Conservation (phyloP, 192 early-diverging fungal species). For the Coemansia sp. region DNA sequence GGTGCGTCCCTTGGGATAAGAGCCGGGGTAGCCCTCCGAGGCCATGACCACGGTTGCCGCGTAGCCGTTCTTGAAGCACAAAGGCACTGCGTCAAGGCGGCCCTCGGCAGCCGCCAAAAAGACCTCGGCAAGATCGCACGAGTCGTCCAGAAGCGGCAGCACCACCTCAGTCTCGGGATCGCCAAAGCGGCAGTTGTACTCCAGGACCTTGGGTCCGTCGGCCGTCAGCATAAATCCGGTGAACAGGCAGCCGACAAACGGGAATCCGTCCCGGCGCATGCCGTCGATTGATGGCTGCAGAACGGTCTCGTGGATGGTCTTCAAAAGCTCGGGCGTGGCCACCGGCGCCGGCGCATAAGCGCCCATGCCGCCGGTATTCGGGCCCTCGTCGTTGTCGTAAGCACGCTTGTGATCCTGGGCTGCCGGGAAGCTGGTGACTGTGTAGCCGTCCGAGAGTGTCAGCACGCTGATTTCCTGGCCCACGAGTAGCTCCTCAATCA, state of each 20-base stretch:
- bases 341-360: constrained; percentile 96
- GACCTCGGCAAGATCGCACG: constrained; percentile 82
- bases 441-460: constrained; percentile 93
- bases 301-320: constrained; percentile 68
- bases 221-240: constrained; percentile 93
- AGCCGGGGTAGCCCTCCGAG: constrained; percentile 88
- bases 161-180: constrained; percentile 98
- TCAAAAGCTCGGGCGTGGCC: constrained; percentile 71
- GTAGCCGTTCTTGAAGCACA: constrained; percentile 66
- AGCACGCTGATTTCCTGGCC: constrained; percentile 94
- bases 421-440: constrained; percentile 79
- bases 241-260: constrained; percentile 96
- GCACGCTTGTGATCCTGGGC: constrained; percentile 99
- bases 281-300: constrained; percentile 92
- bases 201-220: constrained; percentile 89
- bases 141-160: constrained; percentile 81
- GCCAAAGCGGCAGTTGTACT: constrained; percentile 98
- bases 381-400: constrained; percentile 88
- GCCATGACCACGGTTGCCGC: constrained; percentile 92
- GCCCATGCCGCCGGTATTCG: constrained; percentile 99
- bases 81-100: constrained; percentile 80
- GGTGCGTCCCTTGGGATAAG: constrained; percentile 74
- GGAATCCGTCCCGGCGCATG: constrained; percentile 92
- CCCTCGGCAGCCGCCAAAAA: constrained; percentile 84
- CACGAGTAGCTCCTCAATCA: constrained; percentile 90